phyloP scores from a whole-genome alignment of 495 filamentous ascomycete species.

The Aspergillus hancockii region DNA sequence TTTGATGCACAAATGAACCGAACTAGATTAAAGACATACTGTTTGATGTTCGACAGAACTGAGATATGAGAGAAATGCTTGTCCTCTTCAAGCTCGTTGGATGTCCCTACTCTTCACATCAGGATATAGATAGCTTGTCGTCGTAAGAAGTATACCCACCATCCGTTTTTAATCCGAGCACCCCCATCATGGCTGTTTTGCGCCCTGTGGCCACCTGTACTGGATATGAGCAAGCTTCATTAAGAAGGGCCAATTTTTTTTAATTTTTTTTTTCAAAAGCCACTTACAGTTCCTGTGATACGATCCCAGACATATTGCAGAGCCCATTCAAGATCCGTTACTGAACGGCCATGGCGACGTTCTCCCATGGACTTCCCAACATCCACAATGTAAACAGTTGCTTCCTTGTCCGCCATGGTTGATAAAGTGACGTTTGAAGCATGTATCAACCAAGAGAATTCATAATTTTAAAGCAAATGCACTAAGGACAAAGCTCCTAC shows the following conservation, averaged over 20 bases:
- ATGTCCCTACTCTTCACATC: constrained; percentile 52
- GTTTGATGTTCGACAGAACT: constrained; percentile 68
- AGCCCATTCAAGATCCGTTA: constrained; percentile 84
- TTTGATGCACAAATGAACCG: neutral
- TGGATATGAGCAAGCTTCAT: neutral
- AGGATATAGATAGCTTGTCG: constrained; percentile 3
- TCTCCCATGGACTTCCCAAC: constrained; percentile 81
- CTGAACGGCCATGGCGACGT: constrained; percentile 66
- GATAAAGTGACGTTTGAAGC: constrained; percentile 8
- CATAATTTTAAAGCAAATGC: neutral
- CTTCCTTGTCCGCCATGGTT: constrained; percentile 90
- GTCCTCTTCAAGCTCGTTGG: constrained; percentile 62
- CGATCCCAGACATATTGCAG: constrained; percentile 97
- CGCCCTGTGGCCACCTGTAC: constrained; percentile 73
- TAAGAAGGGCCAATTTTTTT: neutral
- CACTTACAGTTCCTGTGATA: constrained; percentile 74
- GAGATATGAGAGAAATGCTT: constrained; percentile 77
- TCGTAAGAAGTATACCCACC: constrained; percentile 33
- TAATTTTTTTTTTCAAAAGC: neutral
- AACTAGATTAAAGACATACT: constrained; percentile 42
- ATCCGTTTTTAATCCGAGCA: constrained; percentile 82
- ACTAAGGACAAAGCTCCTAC: constrained; percentile 14
- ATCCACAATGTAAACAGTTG: constrained; percentile 89
- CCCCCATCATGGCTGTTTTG: constrained; percentile 77
- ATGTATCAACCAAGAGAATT: neutral